These are phyloP conservation scores for Cryphonectria radicalis DNA, from an alignment of 2,329 filamentous ascomycete species.

Conservation along the genomic window DNA sequence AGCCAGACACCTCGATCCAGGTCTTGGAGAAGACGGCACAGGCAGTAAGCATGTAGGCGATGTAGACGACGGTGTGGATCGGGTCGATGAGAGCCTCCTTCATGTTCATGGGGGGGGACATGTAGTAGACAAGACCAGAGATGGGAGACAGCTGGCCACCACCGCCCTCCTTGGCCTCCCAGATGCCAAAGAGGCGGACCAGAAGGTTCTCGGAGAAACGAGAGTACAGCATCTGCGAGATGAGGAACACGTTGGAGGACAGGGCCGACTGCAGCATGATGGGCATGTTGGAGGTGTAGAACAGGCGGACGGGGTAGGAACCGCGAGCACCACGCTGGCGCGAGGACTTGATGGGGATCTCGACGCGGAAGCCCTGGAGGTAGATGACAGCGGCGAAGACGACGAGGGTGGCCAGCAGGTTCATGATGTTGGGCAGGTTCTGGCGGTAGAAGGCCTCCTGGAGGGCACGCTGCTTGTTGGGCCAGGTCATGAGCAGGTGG, in stretches of 20 bases:
- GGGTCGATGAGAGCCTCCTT: conserved; percentile 96
- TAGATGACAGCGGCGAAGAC: conserved; percentile 99
- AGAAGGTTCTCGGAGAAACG: conserved; percentile 99
- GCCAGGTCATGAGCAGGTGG: conserved; percentile 97
- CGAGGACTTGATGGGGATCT: conserved; percentile 99
- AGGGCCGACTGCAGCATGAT: conserved; percentile 99
- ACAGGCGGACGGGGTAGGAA: conserved; percentile 96
- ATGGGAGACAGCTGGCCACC: conserved; percentile 93
- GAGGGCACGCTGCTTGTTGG: conserved; percentile 98
- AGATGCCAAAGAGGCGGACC: conserved; percentile 95
- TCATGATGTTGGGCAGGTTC: conserved; percentile 99
- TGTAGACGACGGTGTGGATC: conserved; percentile 94
- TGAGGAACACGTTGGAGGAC: conserved; percentile 98
- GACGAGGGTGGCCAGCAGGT: conserved; percentile 87
- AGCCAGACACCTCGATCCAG: conserved; percentile 99
- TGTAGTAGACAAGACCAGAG: conserved; percentile 98
- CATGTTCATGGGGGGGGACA: conserved; percentile 98
- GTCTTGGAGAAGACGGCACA: conserved; percentile 98
- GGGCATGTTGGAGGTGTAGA: conserved; percentile 99
- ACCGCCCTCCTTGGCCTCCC: conserved; percentile 95
- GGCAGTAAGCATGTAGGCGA: conserved; percentile 96
- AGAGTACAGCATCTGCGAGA: conserved; percentile 99
- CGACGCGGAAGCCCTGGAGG: conserved; percentile 98
- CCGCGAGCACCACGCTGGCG: conserved; percentile 98
- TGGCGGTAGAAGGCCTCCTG: conserved; percentile 99